Evolutionary conservation across 345 rosid species (phyloP).

Genomic region (Linum lewisii): DNA sequence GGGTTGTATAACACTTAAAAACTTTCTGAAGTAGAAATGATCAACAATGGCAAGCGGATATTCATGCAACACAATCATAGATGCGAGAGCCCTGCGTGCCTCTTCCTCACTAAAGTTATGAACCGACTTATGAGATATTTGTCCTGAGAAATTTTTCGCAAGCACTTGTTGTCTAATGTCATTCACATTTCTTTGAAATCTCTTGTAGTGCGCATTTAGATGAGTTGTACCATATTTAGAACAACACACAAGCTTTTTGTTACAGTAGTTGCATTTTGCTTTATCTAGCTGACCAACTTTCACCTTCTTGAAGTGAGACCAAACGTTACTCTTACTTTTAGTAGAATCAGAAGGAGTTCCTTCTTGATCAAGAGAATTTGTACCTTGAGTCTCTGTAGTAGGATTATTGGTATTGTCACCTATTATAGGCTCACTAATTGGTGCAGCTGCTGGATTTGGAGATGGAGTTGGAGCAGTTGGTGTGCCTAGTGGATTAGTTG

Average conservation of each 20-base stretch:
- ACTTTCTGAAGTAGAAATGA: neutral
- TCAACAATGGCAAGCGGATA: neutral
- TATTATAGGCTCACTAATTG: too few species aligned
- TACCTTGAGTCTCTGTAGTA: too few species aligned
- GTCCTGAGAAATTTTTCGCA: neutral
- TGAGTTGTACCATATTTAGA: neutral
- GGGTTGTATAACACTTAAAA: neutral
- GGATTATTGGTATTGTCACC: too few species aligned
- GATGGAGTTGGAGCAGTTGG: too few species aligned
- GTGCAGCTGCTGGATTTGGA: too few species aligned
- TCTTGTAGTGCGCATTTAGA: neutral
- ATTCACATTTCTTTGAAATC: neutral
- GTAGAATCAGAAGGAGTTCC: too few species aligned
- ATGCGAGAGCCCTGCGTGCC: neutral
- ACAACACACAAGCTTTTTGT: neutral
- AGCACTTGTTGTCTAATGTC: neutral
- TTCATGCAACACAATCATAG: neutral
- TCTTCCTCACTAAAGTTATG: neutral
- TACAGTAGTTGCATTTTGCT: neutral
- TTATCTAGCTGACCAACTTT: neutral
- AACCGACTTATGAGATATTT: neutral
- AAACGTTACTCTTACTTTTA: neutral
- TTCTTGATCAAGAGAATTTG: too few species aligned
- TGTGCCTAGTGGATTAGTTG: too few species aligned
- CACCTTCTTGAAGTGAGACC: neutral